phyloP scores from a whole-genome alignment of 768 basidiomycete species.

The Brasilioporus rufonigricans region DNA sequence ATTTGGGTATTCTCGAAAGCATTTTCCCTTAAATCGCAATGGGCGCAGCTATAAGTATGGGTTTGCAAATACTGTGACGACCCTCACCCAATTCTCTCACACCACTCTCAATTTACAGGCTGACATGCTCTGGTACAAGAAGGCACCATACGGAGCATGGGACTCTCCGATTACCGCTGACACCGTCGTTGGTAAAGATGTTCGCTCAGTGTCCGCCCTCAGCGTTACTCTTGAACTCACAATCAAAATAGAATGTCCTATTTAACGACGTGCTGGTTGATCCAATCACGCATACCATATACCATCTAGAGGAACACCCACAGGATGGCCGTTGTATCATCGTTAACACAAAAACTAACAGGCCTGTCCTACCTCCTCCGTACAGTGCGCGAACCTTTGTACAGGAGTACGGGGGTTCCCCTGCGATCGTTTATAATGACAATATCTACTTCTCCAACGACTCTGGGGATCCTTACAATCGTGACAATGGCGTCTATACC shows the following conservation, averaged over 20 bases:
- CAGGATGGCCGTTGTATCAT: constrained; percentile 46
- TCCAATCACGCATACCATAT: constrained; percentile 40
- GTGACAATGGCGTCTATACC: constrained; percentile 48
- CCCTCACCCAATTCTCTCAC: too few relatives aligned
- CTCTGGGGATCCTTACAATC: constrained; percentile 10
- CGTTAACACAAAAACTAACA: constrained; percentile 40
- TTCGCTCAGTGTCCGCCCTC: constrained; percentile 8
- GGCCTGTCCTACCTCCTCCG: constrained; percentile 48
- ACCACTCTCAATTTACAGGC: too few relatives aligned
- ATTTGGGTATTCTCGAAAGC: too few relatives aligned
- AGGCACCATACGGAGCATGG: constrained; percentile 61
- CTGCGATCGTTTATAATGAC: constrained; percentile 47
- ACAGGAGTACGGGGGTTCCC: constrained; percentile 69
- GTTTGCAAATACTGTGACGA: too few relatives aligned
- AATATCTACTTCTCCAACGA: constrained; percentile 59
- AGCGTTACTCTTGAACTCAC: background rate
- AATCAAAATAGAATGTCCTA: constrained; percentile 20
- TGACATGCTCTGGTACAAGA: too few relatives aligned
- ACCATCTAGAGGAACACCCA: constrained; percentile 59
- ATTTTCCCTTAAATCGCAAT: too few relatives aligned
- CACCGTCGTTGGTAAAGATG: constrained; percentile 40
- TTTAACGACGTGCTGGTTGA: constrained; percentile 54
- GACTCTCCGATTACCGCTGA: constrained; percentile 52
- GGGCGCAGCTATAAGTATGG: too few relatives aligned
- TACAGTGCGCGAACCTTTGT: constrained; percentile 57